Evolutionary conservation across 2,329 filamentous ascomycete genomes (phyloP), one percentile per base, ranked within the genome.

Genomic region (Dendrostoma leiphaemia): DNA sequence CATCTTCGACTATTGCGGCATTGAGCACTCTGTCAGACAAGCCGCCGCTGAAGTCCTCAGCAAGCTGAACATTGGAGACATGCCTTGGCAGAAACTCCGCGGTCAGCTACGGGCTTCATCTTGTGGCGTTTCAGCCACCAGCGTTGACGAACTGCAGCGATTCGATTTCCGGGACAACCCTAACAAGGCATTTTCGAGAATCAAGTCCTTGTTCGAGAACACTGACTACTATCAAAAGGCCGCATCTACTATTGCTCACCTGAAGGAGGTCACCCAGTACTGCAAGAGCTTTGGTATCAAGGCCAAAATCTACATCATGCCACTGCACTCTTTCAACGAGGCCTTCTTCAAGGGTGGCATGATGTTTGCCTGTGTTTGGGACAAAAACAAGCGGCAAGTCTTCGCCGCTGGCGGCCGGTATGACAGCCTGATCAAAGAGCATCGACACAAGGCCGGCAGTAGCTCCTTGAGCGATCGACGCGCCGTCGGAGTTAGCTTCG

Each of bases 371-470:
- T 97, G 91, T 64, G 74, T 97, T 2, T 91, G 92, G 60, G 93
- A 97, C 67, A 86, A 83, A 58, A 95, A 91, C 67, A 82, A 87
- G 58, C 86, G 83, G 62, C 88, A 94, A 62, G 90, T 97, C 0
- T 91, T 97, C 65, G 94, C 93, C 6, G 94, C 92, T 29, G 94
- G 95, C 48, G 94, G 94, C 2, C 84, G 94, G 46, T 99, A 99
- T 67, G 95, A 99, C 67, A 84, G 85, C 45, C 75, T 99, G 19
- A 93, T 99, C 60, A 85, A 86, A 66, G 89, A 95, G 57, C 89
- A 95, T 65, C 83, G 86, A 8, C 89, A 89, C 5, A 87, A 85
- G 59, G 81, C 85, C 38, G 78, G 83, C 37, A 51, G 47, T 12
- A 51, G 56, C 48, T 44, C 54, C 43, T 23, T 55, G 15, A 80